phyloP scores from a whole-genome alignment of 306 rosid genomes.

The Hippophae rhamnoides region DNA sequence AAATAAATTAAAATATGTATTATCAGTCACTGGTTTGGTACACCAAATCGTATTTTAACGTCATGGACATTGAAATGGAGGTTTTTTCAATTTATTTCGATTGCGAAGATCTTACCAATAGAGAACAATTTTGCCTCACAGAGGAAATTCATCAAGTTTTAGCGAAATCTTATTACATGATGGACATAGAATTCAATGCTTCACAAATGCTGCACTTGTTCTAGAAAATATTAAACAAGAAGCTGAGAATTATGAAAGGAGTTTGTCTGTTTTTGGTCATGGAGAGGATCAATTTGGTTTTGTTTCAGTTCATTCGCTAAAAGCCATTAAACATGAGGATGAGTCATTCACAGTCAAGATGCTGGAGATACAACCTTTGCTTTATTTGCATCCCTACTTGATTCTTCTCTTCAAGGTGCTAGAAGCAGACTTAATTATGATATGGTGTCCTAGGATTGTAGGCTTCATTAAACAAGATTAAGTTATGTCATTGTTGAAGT shows the following conservation, averaged over 20 bases:
- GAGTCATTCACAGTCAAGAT: slow-evolving; percentile 28
- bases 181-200: slow-evolving; percentile 70
- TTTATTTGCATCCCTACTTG: slow-evolving; percentile 69
- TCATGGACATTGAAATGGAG: slow-evolving; percentile 59
- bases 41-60: not conserved
- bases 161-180: slow-evolving; percentile 55
- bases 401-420: slow-evolving; percentile 78
- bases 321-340: slow-evolving; percentile 61
- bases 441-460: not conserved
- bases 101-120: slow-evolving; percentile 50
- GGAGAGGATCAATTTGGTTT: slow-evolving; percentile 43
- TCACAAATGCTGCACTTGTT: slow-evolving; percentile 79
- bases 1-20: not conserved
- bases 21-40: not conserved
- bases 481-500: not conserved
- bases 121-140: slow-evolving; percentile 54
- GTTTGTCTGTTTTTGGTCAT: slow-evolving; percentile 34
- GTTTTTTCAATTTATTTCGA: slow-evolving; percentile 53
- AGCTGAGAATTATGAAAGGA: slow-evolving; percentile 50
- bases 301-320: slow-evolving; percentile 45
- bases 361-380: slow-evolving; percentile 60
- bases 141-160: slow-evolving; percentile 41
- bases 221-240: slow-evolving; percentile 83
- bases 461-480: not conserved
- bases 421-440: slow-evolving; percentile 13